Percentiles rank a stretch among this genome's conserved stretches.
Conservation (phyloP, 305 asterid genomes). For the Plantago coronopus region DNA sequence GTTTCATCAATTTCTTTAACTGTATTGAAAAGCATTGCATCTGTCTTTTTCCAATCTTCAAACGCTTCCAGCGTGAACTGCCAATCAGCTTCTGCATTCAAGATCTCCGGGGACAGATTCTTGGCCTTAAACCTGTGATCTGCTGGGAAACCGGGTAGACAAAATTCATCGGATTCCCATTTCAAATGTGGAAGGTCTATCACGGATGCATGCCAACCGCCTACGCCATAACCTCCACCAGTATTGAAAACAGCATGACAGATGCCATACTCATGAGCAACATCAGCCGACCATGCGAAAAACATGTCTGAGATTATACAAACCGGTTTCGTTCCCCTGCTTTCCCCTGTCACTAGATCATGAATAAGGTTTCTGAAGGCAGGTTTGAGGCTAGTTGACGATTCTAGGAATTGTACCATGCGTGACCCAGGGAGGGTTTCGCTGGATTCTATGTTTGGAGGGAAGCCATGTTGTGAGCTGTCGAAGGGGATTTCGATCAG, state of each 20-base stretch:
- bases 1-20: conserved; percentile 38
- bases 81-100: conserved; percentile 31
- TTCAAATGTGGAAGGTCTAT: conserved; percentile 26
- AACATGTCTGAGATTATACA: conserved; percentile 36
- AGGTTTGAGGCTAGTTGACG: conserved; percentile 30
- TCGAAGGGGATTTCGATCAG: conserved; percentile 28
- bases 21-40: conserved; percentile 50
- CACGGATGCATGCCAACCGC: conserved; percentile 21
- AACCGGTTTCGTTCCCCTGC: conserved; percentile 8
- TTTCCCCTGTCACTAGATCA: conserved; percentile 7
- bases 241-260: conserved; percentile 29
- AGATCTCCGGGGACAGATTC: conserved; percentile 29
- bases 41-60: conserved; percentile 37
- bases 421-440: conserved; percentile 22
- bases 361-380: conserved; percentile 25
- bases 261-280: conserved; percentile 29
- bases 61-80: conserved; percentile 30
- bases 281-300: conserved; percentile 30
- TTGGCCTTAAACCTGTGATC: conserved; percentile 42
- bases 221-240: conserved; percentile 34
- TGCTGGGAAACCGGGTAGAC: conserved; percentile 48
- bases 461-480: conserved; percentile 23
- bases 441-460: conserved; percentile 24
- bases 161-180: conserved; percentile 14
- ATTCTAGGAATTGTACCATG: conserved; percentile 15